A percentile compares a stretch with the other conserved stretches of the same genome.
These are phyloP conservation scores for Boletus bicolor DNA, from an alignment of 768 basidiomycete species.

Conservation along the genomic window DNA sequence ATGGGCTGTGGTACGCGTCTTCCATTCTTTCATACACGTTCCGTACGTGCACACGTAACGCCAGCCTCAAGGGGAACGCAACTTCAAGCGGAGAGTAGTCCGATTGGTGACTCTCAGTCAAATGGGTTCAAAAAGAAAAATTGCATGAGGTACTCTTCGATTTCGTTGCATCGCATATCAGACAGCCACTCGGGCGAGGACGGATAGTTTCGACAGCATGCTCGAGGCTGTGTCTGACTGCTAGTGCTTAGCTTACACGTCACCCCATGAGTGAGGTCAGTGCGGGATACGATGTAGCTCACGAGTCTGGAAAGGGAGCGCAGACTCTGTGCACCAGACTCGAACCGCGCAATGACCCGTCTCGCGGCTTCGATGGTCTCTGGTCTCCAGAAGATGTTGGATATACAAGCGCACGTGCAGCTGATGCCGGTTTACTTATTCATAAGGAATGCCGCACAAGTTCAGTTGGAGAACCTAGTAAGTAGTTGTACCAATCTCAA, in stretches of 20 bases:
- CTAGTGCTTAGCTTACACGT: neutral
- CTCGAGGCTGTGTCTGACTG: neutral
- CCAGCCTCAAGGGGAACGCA: neutral
- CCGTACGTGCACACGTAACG: too few relatives aligned
- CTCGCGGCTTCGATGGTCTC: slow-evolving; percentile 56
- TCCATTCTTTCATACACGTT: neutral
- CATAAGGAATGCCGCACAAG: neutral
- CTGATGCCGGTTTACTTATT: too few relatives aligned
- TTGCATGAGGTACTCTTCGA: neutral
- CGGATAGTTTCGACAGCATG: too few relatives aligned
- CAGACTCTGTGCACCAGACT: slow-evolving; percentile 55
- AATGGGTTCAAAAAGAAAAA: neutral
- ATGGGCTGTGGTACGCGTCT: neutral
- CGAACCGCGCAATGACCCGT: slow-evolving; percentile 66
- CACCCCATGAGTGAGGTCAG: neutral
- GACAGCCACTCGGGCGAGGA: too few relatives aligned
- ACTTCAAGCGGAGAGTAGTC: neutral
- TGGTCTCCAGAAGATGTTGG: too few relatives aligned
- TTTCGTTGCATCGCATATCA: neutral
- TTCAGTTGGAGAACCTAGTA: neutral
- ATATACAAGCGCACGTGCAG: too few relatives aligned
- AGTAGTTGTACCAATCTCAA: neutral
- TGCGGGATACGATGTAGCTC: too few relatives aligned
- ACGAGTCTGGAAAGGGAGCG: slow-evolving; percentile 16
- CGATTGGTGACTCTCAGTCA: neutral